Evolutionary conservation across 169 alveolate species (phyloP).

Genomic region (Plasmodium malariae): DNA sequence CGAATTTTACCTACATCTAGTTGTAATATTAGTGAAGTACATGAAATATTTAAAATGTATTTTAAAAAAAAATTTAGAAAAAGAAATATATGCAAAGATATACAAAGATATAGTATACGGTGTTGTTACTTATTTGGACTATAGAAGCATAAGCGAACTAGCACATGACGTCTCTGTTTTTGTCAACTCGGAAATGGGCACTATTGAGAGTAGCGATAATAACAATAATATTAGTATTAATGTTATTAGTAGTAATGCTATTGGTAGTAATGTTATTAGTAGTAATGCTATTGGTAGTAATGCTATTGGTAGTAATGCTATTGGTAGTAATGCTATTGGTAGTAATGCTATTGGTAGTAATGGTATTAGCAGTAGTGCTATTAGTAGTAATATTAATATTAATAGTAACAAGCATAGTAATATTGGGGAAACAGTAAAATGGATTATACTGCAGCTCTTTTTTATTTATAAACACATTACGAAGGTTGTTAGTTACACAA

Average conservation of each 20-base stretch:
- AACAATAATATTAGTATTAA: too few relatives aligned
- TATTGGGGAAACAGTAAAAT: not conserved
- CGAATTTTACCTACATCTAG: constrained; percentile 45
- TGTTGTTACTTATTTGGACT: not conserved
- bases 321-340: too few relatives aligned
- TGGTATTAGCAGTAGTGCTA: too few relatives aligned
- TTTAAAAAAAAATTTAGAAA: not conserved
- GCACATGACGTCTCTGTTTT: not conserved
- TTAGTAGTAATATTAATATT: too few relatives aligned
- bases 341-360: too few relatives aligned
- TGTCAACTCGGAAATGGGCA: not conserved
- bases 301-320: too few relatives aligned
- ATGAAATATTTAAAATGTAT: constrained; percentile 1
- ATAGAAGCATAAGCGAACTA: not conserved
- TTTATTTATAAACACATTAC: constrained; percentile 29
- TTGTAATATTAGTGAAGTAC: constrained; percentile 2
- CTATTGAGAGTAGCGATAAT: not conserved
- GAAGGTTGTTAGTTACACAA: not conserved
- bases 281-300: too few relatives aligned
- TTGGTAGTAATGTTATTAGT: too few relatives aligned
- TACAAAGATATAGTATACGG: not conserved
- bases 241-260: too few relatives aligned
- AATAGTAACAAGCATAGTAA: too few relatives aligned
- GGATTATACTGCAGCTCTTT: constrained; percentile 53
- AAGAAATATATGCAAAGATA: not conserved